phyloP scores from a whole-genome alignment of 148 eudicot genomes.

The Rhododendron henanense region DNA sequence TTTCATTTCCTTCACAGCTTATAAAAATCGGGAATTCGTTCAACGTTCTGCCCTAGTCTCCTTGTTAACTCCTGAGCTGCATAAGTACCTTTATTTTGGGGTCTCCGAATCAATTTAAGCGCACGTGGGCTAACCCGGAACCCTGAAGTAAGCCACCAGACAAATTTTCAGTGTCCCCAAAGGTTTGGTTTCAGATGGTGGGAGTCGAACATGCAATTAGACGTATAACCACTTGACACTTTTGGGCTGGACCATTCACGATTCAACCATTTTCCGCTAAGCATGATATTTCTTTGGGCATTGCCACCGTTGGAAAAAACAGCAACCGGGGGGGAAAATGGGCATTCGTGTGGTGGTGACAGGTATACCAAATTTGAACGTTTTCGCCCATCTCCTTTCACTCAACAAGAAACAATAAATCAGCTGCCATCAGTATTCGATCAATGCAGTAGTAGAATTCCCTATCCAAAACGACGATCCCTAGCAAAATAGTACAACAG shows the following conservation, averaged over 20 bases:
- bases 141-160: neutral
- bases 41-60: neutral
- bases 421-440: neutral
- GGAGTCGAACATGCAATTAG: neutral
- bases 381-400: neutral
- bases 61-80: neutral
- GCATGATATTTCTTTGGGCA: neutral
- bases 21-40: neutral
- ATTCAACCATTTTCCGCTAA: neutral
- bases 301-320: neutral
- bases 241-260: neutral
- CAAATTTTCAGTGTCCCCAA: neutral
- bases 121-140: neutral
- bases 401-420: neutral
- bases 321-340: too few relatives aligned
- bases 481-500: neutral
- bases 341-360: neutral
- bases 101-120: neutral
- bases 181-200: neutral
- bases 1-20: neutral
- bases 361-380: neutral
- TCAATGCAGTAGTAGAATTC: too few relatives aligned
- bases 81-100: neutral
- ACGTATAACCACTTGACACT: neutral
- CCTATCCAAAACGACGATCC: neutral